phyloP scores from a whole-genome alignment of 495 filamentous ascomycete genomes.

The Xylaria bambusicola region DNA sequence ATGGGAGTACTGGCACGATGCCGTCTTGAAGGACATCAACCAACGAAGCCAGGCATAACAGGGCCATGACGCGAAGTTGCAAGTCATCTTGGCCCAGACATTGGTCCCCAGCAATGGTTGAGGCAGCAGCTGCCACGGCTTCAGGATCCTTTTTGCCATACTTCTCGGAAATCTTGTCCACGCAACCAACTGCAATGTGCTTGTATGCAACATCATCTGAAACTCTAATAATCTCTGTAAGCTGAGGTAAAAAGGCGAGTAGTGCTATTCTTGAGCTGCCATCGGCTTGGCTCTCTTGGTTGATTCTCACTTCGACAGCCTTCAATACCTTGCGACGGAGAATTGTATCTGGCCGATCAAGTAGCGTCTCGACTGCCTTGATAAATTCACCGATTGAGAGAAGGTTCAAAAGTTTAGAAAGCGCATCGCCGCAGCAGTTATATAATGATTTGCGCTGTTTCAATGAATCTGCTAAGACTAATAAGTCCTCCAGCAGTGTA shows the following conservation, averaged over 20 bases:
- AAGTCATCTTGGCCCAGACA: constrained; percentile 74
- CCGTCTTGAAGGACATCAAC: constrained; percentile 82
- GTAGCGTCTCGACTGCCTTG: constrained; percentile 74
- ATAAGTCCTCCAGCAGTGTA: constrained; percentile 64
- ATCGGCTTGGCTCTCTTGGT: constrained; percentile 66
- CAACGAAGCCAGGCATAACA: constrained; percentile 86
- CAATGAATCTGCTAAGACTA: constrained; percentile 61
- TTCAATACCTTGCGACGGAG: constrained; percentile 78
- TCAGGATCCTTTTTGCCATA: constrained; percentile 85
- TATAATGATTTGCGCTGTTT: constrained; percentile 63
- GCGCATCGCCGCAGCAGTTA: constrained; percentile 64
- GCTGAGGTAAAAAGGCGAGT: constrained; percentile 74
- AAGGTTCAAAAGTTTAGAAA: constrained; percentile 73
- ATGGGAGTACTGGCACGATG: constrained; percentile 79
- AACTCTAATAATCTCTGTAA: constrained; percentile 71
- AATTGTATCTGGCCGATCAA: constrained; percentile 68
- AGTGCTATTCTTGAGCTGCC: constrained; percentile 65
- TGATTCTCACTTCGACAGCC: constrained; percentile 73
- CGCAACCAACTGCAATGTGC: constrained; percentile 78
- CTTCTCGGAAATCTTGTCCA: constrained; percentile 86
- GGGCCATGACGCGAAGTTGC: constrained; percentile 72
- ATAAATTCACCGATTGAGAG: constrained; percentile 84
- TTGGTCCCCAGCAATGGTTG: constrained; percentile 71
- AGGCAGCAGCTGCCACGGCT: constrained; percentile 64
- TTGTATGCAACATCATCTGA: constrained; percentile 72